Base-by-base conservation (phyloP, 2,329 filamentous ascomycete species). In the Lasiodiplodia citricola region DNA sequence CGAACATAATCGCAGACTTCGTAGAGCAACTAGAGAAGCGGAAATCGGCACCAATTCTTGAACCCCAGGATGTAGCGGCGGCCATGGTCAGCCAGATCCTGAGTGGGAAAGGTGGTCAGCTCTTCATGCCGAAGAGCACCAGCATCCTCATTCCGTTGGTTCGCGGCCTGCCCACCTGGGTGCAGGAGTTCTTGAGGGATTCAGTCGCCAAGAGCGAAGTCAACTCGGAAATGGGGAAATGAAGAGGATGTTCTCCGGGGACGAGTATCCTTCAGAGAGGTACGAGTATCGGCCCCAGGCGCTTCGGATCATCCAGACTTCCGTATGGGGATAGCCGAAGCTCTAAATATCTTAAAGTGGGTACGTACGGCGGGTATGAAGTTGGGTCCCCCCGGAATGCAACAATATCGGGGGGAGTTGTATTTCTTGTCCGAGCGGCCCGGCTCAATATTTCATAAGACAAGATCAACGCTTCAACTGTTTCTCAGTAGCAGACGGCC, bases 101-200 rank as follows among this genome's bases (percentile, higher is more conserved):
- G 8, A 71, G 64, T 8, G 75, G 68, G 16, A 68, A 68, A 52
- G 75, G 75, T 51, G 76, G 75, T 4, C 66, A 73, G 18, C 23
- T 78, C 1, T 68, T 69, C 60, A 72, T 77, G 2, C 76, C 75
- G 6, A 60, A 67, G 47, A 69, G 54, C 8, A 23, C 62, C 51
- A 71, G 2, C 72, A 51, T 62, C 79, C 13, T 70, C 2, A 74
- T 78, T 5, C 74, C 73, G 10, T 70, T 86, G 47, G 71, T 74
- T 44, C 63, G 74, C 28, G 69, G 65, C 25, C 74, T 70, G 71
- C 75, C 75, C 2, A 25, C 70, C 25, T 77, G 74, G 75, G 51
- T 71, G 54, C 74, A 76, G 67, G 75, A 77, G 66, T 16, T 60
- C 2, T 4, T 77, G 2, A 68, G 78, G 64, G 71, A 68, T 58